Base-by-base conservation (phyloP, 306 rosid species). In the Mucuna pruriens region DNA sequence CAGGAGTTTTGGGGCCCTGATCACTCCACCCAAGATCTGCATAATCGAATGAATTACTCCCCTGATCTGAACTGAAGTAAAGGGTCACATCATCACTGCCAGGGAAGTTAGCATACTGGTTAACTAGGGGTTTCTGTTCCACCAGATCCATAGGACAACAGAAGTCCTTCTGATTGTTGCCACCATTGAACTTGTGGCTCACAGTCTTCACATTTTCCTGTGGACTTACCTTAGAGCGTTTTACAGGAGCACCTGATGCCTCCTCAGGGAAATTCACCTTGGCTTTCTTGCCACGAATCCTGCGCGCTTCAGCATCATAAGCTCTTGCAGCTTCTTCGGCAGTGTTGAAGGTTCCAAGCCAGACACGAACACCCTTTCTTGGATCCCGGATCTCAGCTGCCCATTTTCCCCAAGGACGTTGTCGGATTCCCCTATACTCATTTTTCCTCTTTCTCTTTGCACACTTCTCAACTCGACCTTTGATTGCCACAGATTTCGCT, bases 391-490 rank as follows among this genome's bases (percentile, higher is more conserved):
- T 94, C 89, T 94, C 98, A 3, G 98, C 98, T 29, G 98, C 98
- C 98, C 98, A 94, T 87, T 94, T 93, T 13, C 97, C 97, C 97
- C 97, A 93, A 60, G 97, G 97, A 42, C 97, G 97, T 80, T 90
- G 97, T 20, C 97, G 91, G 76, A 94, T 90, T 82, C 98, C 98
- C 78, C 98, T 85, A 34, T 84, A 94, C 80, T 89, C 90, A 64
- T 94, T 94, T 83, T 91, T 94, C 86, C 94, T 89, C 87, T 90
- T 91, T 70, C 93, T 86, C 80, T 89, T 90, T 16, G 90, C 91
- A 75, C 86, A 82, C 81, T 86, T 88, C 75, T 87, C 93, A 80
- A 90, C 89, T 79, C 71, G 84, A 70, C 83, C 91, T 66, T 82
- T 76, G 76, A 61, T 74, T 73, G 86, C 87, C 70, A 54, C 82